Base-by-base conservation (phyloP, 495 filamentous ascomycete species). In the Penicillium coprophilum region DNA sequence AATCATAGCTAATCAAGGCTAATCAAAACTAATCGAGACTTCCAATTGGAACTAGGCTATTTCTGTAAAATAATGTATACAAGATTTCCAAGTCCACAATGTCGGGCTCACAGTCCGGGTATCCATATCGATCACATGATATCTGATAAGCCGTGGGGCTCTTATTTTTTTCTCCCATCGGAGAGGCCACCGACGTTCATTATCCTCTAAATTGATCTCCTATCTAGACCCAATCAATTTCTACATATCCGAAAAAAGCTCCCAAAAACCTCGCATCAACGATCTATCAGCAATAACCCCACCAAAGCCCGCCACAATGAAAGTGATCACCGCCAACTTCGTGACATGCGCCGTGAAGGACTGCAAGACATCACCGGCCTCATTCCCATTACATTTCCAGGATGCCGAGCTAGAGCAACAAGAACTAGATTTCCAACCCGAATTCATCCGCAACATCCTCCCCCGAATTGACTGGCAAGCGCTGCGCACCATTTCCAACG, bases 241-340 rank as follows among this genome's bases (percentile, higher is more conserved):
- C 9, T 21, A 12, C 19, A 34, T 34, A 49, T 1, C 11, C 6
- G 17, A 49, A 8, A 19, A 6, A 23, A 5, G 24, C 1, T 31
- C 34, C 4, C 21, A 6, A 12, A 10, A 40, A 53, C 46, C 36
- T 56, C 41, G 15, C 32, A 8, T 34, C 44, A 4, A 43, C n/a
- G 34, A 53, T 23, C 39, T 7, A 38, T 7, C 48, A 23, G 39
- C 1, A 17, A 20, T 17, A 12, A 20, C 28, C 10, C 36, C 15
- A 27, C 17, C 7, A 40, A 56, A n/a, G n/a, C 13, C 23, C 31
- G 15, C 23, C 50, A 17, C 31, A 44, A 64, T 99, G 94, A 99
- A 97, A 73, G 77, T 99, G 57, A 83, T 99, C 44, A 97, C 92
- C 46, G 87, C 93, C 62, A 97, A 97, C 74, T 99, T 97, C 72